A percentile compares a stretch with the other conserved stretches of the same genome.
Conservation (phyloP, 1,284 basidiomycete genomes). For the Boletus holoroseus region DNA sequence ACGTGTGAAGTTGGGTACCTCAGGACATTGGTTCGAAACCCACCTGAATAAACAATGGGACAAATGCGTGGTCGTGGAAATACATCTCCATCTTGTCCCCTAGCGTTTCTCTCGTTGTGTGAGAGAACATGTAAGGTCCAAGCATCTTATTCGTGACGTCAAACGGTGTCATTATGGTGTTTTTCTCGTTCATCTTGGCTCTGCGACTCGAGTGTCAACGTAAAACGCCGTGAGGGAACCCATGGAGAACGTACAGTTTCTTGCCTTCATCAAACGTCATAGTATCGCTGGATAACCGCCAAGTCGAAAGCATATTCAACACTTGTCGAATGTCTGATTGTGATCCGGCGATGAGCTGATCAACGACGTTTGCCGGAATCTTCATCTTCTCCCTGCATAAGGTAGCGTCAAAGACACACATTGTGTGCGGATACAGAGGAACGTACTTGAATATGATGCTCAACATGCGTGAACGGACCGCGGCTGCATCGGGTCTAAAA, state of each 20-base stretch:
- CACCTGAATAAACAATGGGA: constrained; percentile 93
- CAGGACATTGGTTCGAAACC: not conserved
- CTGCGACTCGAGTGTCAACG: constrained; percentile 39
- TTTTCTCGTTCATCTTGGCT: constrained; percentile 86
- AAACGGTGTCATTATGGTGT: constrained; percentile 86
- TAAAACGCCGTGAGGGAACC: not conserved
- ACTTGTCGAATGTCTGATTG: constrained; percentile 97
- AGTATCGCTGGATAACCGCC: constrained; percentile 71
- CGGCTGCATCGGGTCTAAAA: constrained; percentile 64
- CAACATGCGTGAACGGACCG: constrained; percentile 81
- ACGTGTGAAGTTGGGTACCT: not conserved
- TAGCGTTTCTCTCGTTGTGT: constrained; percentile 75
- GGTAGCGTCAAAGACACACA: not conserved
- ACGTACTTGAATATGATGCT: constrained; percentile 83
- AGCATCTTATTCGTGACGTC: constrained; percentile 82
- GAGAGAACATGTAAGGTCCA: constrained; percentile 85
- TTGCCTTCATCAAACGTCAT: constrained; percentile 94
- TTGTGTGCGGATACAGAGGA: not conserved
- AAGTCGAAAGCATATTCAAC: constrained; percentile 96
- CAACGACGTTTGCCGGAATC: constrained; percentile 84
- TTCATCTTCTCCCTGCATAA: constrained; percentile 83
- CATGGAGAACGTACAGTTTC: constrained; percentile 55
- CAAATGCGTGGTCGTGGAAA: constrained; percentile 92
- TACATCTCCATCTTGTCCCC: constrained; percentile 94
- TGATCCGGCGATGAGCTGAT: constrained; percentile 83